A percentile compares a stretch with the other conserved stretches of the same genome.
Conservation (phyloP, 805 yeast species). For the Maudiozyma barnettii region DNA sequence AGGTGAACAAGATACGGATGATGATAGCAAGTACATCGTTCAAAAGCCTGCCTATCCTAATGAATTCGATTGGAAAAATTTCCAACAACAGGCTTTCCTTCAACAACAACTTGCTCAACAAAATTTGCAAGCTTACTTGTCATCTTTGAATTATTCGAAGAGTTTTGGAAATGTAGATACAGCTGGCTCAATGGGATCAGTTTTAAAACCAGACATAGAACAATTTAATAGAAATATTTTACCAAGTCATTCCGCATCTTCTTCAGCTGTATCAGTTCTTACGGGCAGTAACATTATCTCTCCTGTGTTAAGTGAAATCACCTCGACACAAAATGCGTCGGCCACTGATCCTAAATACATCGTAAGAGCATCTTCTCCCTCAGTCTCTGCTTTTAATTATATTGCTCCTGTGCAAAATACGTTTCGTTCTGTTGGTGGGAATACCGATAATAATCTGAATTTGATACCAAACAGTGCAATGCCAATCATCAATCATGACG, state of each 20-base stretch:
- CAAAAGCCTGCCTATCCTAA: conserved; percentile 24
- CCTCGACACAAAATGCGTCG: background rate
- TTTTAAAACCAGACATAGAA: background rate
- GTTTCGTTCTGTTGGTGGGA: background rate
- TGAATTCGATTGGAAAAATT: conserved; percentile 26
- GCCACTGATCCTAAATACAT: background rate
- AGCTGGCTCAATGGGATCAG: background rate
- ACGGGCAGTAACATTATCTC: conserved; percentile 1
- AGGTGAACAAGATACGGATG: too few species aligned
- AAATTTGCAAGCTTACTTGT: conserved; percentile 26
- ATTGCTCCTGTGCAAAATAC: background rate
- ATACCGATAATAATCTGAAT: background rate
- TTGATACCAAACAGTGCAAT: background rate
- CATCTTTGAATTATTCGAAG: conserved; percentile 14
- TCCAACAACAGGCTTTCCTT: conserved; percentile 27
- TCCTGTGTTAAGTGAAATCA: background rate
- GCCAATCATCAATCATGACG: background rate
- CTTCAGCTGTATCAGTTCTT: background rate
- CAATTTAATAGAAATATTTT: background rate
- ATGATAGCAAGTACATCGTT: conserved; percentile 14
- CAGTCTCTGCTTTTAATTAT: background rate
- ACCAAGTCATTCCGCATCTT: background rate
- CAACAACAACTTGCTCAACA: conserved; percentile 30
- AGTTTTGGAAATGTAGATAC: background rate
- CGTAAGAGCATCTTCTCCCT: background rate